Conservation (phyloP, 352 stramenopile genomes). For the Pythium rhizo-oryzae region DNA sequence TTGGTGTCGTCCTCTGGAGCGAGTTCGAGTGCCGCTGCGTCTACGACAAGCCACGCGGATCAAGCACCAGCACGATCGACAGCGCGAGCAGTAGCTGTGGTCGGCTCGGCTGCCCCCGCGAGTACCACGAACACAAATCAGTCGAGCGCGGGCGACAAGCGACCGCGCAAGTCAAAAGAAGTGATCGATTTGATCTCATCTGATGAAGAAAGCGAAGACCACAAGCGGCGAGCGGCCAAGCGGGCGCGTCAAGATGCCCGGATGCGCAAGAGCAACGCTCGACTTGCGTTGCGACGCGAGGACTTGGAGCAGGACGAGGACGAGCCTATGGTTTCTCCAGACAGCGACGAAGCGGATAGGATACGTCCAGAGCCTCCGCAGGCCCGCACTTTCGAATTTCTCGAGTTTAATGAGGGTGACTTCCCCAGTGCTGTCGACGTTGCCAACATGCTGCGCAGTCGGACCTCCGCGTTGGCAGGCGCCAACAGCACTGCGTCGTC, state of each 20-base stretch:
- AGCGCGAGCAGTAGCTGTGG: too few species aligned
- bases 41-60: too few species aligned
- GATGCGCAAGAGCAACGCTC: constrained; percentile 1
- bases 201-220: constrained; percentile 29
- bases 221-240: constrained; percentile 5
- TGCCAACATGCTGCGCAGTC: background rate
- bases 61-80: background rate
- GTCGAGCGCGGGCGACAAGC: background rate
- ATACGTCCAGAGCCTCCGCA: background rate
- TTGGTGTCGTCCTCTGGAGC: too few species aligned
- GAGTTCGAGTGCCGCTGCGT: too few species aligned
- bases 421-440: constrained; percentile 33
- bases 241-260: constrained; percentile 1
- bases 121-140: background rate
- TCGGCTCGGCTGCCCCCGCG: too few species aligned
- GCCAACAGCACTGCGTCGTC: constrained; percentile 4
- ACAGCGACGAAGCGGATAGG: background rate
- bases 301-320: background rate
- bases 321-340: background rate
- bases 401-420: constrained; percentile 34
- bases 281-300: background rate
- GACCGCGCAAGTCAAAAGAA: constrained; percentile 3
- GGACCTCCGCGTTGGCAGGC: background rate
- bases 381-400: background rate
- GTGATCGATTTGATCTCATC: constrained; percentile 45